These are phyloP conservation scores for Sarcodon sp. DNA, from an alignment of 768 basidiomycete genomes.

Conservation along the genomic window DNA sequence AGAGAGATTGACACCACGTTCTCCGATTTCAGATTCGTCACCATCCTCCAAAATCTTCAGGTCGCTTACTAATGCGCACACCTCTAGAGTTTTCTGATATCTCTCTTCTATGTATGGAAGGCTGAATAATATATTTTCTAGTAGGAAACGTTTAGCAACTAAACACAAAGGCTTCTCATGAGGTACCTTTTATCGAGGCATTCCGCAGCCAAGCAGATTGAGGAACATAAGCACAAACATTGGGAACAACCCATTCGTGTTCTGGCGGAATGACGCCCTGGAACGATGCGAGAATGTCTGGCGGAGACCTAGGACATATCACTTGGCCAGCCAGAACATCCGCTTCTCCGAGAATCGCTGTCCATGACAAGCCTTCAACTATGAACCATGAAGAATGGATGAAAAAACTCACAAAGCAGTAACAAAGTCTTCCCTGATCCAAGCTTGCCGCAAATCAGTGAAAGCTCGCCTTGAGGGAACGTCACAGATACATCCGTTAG, in stretches of 20 bases:
- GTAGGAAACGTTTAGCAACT: constrained; percentile 6
- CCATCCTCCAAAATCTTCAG: constrained; percentile 79
- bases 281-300: constrained; percentile 60
- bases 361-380: constrained; percentile 5
- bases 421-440: constrained; percentile 85
- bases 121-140: constrained; percentile 70
- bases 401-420: constrained; percentile 37
- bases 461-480: constrained; percentile 71
- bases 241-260: constrained; percentile 66
- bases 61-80: constrained; percentile 57
- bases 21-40: constrained; percentile 80
- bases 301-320: constrained; percentile 73
- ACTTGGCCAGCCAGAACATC: constrained; percentile 76
- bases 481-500: constrained; percentile 66
- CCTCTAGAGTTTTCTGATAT: constrained; percentile 65
- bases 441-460: constrained; percentile 80
- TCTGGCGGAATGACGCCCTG: constrained; percentile 24
- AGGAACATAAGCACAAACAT: constrained; percentile 81
- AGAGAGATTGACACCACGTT: constrained; percentile 59
- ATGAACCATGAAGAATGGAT: background rate
- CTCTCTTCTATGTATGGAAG: constrained; percentile 62
- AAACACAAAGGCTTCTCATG: background rate
- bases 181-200: constrained; percentile 45
- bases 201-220: constrained; percentile 66
- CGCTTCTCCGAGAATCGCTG: constrained; percentile 78